These are phyloP conservation scores for Diversispora epigaea DNA, from an alignment of 192 early-diverging fungal species.

Conservation along the genomic window DNA sequence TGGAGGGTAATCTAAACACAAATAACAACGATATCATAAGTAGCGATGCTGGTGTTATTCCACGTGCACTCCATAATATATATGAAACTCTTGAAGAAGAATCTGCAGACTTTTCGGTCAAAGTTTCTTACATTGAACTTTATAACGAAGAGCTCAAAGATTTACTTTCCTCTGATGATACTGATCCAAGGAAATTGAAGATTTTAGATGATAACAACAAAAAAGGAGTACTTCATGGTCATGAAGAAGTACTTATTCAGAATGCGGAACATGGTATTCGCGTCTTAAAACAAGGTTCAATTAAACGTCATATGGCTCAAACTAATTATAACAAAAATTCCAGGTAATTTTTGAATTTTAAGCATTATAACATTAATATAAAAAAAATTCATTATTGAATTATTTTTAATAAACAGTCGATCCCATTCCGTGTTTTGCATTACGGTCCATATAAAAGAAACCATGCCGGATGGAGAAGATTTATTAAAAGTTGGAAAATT, in stretches of 20 bases:
- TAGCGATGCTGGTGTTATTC: conserved; percentile 83
- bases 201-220: conserved; percentile 71
- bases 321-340: conserved; percentile 91
- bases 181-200: conserved; percentile 55
- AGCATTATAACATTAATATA: neutral
- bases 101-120: conserved; percentile 74
- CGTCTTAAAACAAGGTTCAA: conserved; percentile 68
- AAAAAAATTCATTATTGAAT: conserved; percentile 4
- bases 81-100: conserved; percentile 73
- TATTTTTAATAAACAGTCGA: conserved; percentile 55
- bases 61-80: conserved; percentile 75
- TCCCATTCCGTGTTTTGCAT: conserved; percentile 94
- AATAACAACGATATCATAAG: conserved; percentile 44
- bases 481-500: conserved; percentile 92
- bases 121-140: conserved; percentile 86
- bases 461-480: conserved; percentile 77
- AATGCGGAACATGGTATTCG: conserved; percentile 73
- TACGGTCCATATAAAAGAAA: conserved; percentile 86
- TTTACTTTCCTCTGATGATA: conserved; percentile 64
- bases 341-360: conserved; percentile 56
- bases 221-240: conserved; percentile 74
- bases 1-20: conserved; percentile 84
- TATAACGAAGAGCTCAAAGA: conserved; percentile 98
- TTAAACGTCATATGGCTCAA: conserved; percentile 74
- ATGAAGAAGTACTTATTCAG: conserved; percentile 77